phyloP scores from a whole-genome alignment of 225 moss, liverwort and hornwort species.

The Pseudoscleropodium purum region DNA sequence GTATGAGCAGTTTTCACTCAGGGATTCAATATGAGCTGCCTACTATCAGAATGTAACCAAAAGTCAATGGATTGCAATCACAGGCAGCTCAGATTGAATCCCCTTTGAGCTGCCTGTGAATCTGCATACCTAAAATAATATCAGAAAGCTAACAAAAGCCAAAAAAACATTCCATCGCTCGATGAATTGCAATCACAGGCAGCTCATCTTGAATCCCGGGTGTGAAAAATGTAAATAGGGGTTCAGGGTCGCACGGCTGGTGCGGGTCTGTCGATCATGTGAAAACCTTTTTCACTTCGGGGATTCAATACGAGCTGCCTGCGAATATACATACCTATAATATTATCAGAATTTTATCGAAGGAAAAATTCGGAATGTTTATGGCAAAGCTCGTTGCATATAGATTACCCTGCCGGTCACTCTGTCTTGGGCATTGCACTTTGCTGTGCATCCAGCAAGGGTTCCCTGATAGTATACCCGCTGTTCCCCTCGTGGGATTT shows the following conservation, averaged over 20 bases:
- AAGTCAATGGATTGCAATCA: neutral
- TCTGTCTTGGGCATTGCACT: neutral
- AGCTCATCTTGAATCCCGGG: neutral
- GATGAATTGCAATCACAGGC: no score
- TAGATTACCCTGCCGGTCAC: neutral
- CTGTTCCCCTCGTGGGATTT: neutral
- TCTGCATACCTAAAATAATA: neutral
- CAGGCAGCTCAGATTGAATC: neutral
- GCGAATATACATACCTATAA: neutral
- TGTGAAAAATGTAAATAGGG: neutral
- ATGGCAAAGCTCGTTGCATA: neutral
- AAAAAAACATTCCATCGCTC: no score
- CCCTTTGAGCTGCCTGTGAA: neutral
- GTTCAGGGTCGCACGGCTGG: neutral
- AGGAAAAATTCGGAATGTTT: neutral
- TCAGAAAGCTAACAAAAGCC: no score
- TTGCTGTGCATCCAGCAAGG: neutral
- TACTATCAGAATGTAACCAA: neutral
- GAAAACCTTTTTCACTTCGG: no score
- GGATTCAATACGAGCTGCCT: no score
- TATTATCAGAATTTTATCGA: neutral
- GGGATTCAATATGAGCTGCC: neutral
- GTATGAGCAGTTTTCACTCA: neutral
- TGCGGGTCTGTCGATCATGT: no score
- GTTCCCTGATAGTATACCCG: neutral